Evolutionary conservation across 305 asterid species (phyloP).

Genomic region (Fraxinus angustifolia): DNA sequence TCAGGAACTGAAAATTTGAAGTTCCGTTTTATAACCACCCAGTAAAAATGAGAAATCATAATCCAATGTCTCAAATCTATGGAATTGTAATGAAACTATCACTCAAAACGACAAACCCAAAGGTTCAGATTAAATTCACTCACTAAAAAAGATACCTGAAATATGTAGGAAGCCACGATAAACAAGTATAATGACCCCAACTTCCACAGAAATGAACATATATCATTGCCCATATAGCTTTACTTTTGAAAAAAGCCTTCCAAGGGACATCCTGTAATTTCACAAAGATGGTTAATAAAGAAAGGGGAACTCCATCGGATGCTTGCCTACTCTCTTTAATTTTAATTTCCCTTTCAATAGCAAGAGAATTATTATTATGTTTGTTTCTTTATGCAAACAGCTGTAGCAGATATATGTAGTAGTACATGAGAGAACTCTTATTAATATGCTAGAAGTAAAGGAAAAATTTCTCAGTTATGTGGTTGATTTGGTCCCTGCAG

Average conservation of each 20-base stretch:
- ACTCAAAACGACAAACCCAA: not conserved
- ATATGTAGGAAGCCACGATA: constrained; percentile 97
- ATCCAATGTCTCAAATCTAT: not conserved
- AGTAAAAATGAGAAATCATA: not conserved
- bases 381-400: not conserved
- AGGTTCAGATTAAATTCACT: not conserved
- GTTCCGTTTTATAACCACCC: not conserved
- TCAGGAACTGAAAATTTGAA: not conserved
- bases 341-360: not conserved
- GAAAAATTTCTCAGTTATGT: not conserved
- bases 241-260: constrained; percentile 77
- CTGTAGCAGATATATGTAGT: constrained; percentile 14
- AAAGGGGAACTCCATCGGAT: constrained; percentile 1
- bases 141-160: constrained; percentile 61
- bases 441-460: not conserved
- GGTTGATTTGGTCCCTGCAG: not conserved
- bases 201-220: constrained; percentile 98
- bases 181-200: constrained; percentile 95
- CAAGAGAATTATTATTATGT: not conserved
- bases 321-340: constrained; percentile 10
- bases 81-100: constrained; percentile 1
- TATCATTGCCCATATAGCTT: constrained; percentile 99
- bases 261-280: constrained; percentile 80
- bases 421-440: not conserved
- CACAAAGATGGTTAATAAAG: constrained; percentile 17